Base-by-base conservation (phyloP, 176 grass and related monocot species). In the Ensete glaucum region DNA sequence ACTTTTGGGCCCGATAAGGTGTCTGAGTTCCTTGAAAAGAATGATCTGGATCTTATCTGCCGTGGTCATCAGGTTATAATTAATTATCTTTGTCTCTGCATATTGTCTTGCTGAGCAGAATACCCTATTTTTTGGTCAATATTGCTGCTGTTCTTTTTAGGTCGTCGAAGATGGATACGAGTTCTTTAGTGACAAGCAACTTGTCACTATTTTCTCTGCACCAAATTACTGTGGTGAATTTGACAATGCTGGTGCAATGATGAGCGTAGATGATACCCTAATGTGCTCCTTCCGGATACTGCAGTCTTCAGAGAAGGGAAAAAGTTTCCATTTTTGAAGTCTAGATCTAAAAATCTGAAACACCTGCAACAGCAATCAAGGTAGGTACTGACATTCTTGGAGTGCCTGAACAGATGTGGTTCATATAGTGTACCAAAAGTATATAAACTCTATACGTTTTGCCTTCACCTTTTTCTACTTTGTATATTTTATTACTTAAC, bases 151-250 rank as follows among this genome's bases (percentile, higher is more conserved):
- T 67, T 1, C 49, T 60, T 81, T 77, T 22, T 73, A 92, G 89
- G 89, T 92, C 63, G 89, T 92, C 21, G 89, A 92, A 74, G 89
- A 92, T 86, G 89, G 89, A 65, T 92, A 92, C 50, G 89, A 92
- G 67, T 92, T 92, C 77, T 92, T 92, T 19, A 86, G 85, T 50
- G 71, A 79, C 67, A 86, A 81, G 55, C 86, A 83, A 81, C 85
- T 92, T 8, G 85, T 92, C 62, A 91, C 85, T 62, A 83, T 91
- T 75, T 91, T 91, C 75, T 91, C 89, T 0, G 89, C 89, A 8
- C 89, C 89, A 64, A 92, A 92, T 78, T 92, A 92, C 72, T 92
- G 89, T 71, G 85, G 86, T 43, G 86, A 92, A 84, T 92, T 92
- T 5, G 89, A 92, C 85, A 92, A 92, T 58, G 86, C 86, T 66